Evolutionary conservation across 805 yeast genomes (phyloP), one percentile per base, ranked within the genome.

Genomic region (Wickerhamomyces alni): DNA sequence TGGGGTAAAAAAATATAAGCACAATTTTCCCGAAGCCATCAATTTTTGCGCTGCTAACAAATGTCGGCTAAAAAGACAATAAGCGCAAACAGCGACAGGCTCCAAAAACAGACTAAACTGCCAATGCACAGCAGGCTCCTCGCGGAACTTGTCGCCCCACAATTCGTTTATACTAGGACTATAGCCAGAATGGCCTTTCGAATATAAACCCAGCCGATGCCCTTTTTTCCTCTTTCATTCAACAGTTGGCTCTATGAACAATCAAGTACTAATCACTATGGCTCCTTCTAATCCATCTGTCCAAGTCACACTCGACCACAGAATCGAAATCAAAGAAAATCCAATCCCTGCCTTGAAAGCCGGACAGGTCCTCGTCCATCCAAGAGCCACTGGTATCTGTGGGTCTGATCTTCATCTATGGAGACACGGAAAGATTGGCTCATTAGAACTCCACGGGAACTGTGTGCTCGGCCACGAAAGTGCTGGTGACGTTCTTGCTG

Each of bases 321-420:
- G 42, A 31, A 50, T 52, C 31, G 42, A 36, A 30, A 38, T 50
- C 30, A 43, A 43, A 19, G 39, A 49, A 32, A 43, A 44, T 32
- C 33, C 22, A n/a, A 33, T 48, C 22, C 51, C 54, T 18, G 33
- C 35, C 12, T 34, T 52, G 10, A 36, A 42, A 27, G 31, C 35
- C 8, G 50, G 50, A 10, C 41, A 45, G 27, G 50, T 50, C 21
- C 33, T 44, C 9, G 38, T 48, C 28, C 52, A 46, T 29, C 52
- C 50, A 25, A 66, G 74, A 44, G 77, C 79, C 37, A 79, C 85
- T 8, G 88, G 88, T 21, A 81, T 82, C 48, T 82, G 88, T 59
- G 88, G 88, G 15, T 74, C 84, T 17, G 89, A 82, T 58, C 68
- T 80, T 44, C 87, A 82, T 55, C 80, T 78, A 62, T 77, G 75